Base-by-base conservation (phyloP, 2,329 filamentous ascomycete genomes). In the Calonectria hongkongensis region DNA sequence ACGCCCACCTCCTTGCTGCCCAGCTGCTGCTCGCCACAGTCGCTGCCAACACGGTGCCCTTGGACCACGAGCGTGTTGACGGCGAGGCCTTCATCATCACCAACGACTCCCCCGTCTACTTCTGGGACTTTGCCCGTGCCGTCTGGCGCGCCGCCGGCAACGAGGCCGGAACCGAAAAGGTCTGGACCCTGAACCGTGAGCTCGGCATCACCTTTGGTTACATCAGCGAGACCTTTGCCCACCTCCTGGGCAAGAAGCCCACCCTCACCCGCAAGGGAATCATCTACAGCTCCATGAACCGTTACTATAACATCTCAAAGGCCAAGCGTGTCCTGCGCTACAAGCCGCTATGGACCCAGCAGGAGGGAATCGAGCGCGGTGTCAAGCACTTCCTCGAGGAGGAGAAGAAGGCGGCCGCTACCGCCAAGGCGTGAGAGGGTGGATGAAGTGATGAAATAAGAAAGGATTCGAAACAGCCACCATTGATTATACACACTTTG, bases 11-110 rank as follows among this genome's bases (percentile, higher is more conserved):
- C 54, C 92, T 98, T 63, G 95, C 95, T 43, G 92, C 93, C 5
- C 89, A 89, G 74, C 93, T 93, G 70, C 91, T 98, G 50, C 88
- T 97, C 58, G 87, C 88, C 68, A 92, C 91, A 66, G 79, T 82
- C 1, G 85, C 88, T 71, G 86, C 89, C n/a, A 84, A 87, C 67
- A 92, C 90, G 25, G 87, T 88, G 0, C 92, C 92, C n/a, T 88
- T 94, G 45, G 91, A 94, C 84, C 86, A 92, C 84, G 93, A 95
- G 86, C 89, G 89, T 72, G 92, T 96, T 63, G 94, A 96, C 82
- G 97, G 96, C 72, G 93, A 98, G 83, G 92, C 92, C 64, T 96
- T 98, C 87, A 92, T 98, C 85, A 91, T 98, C 81, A 97, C 95
- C 71, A 98, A 98, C 83, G 94, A 95, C 84, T 88, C 92, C 78